Conservation (phyloP, 2,329 filamentous ascomycete genomes). For the Pseudocercospora pini-densiflorae region DNA sequence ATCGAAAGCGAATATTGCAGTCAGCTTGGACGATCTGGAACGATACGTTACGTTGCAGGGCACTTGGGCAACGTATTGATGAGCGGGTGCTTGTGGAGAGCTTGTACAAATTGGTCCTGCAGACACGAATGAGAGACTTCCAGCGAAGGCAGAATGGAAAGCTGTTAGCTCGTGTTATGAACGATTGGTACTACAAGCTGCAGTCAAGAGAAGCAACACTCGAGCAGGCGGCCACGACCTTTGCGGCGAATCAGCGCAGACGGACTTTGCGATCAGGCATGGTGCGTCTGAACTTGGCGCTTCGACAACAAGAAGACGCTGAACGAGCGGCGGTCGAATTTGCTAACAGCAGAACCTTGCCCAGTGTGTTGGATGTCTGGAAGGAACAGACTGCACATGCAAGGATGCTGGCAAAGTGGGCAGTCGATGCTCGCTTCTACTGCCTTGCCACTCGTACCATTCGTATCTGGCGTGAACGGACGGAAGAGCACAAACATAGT, state of each 20-base stretch:
- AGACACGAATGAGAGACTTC: slow-evolving; percentile 49
- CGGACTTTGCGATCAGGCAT: slow-evolving; percentile 36
- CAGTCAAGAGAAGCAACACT: slow-evolving; percentile 23
- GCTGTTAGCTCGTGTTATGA: slow-evolving; percentile 29
- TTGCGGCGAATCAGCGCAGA: slow-evolving; percentile 34
- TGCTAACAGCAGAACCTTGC: slow-evolving; percentile 47
- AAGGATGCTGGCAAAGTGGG: slow-evolving; percentile 56
- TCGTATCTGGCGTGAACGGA: slow-evolving; percentile 57
- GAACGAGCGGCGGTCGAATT: slow-evolving; percentile 47
- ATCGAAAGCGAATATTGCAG: slow-evolving; percentile 58
- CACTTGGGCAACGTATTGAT: slow-evolving; percentile 58
- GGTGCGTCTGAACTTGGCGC: slow-evolving; percentile 34
- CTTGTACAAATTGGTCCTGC: slow-evolving; percentile 66
- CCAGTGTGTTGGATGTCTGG: slow-evolving; percentile 43
- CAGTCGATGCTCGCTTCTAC: slow-evolving; percentile 61
- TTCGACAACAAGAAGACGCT: slow-evolving; percentile 39
- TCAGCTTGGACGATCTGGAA: slow-evolving; percentile 68
- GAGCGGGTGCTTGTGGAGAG: slow-evolving; percentile 60
- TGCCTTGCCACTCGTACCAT: slow-evolving; percentile 56
- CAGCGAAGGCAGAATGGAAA: slow-evolving; percentile 41
- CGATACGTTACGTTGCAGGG: slow-evolving; percentile 60
- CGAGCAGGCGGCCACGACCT: slow-evolving; percentile 27
- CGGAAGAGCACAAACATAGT: slow-evolving; percentile 55
- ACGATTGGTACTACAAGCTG: slow-evolving; percentile 21
- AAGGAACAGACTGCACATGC: slow-evolving; percentile 48